Evolutionary conservation across 495 filamentous ascomycete species (phyloP).

Genomic region (Chaetomium cochliodes): DNA sequence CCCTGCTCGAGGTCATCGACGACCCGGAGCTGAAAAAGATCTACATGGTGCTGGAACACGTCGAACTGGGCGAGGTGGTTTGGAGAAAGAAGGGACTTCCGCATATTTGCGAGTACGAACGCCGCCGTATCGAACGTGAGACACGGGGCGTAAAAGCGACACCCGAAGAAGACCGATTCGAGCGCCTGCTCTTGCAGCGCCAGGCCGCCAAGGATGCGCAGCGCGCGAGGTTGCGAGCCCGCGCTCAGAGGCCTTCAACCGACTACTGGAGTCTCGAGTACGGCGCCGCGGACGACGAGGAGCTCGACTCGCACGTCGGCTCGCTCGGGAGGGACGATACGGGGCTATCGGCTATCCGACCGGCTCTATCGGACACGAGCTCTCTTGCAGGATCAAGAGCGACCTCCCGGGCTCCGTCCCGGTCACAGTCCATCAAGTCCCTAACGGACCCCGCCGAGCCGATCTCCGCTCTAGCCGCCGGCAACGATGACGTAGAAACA

Average conservation of each 20-base stretch:
- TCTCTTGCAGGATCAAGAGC: constrained; percentile 41
- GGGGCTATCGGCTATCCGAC: constrained; percentile 12
- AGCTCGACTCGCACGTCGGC: constrained; percentile 40
- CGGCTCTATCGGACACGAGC: constrained; percentile 25
- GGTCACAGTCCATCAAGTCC: constrained; percentile 45
- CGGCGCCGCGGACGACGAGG: constrained; percentile 64
- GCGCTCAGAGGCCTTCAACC: constrained; percentile 43
- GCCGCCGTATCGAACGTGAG: constrained; percentile 71
- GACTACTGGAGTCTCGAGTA: constrained; percentile 81
- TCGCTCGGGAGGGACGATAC: constrained; percentile 38
- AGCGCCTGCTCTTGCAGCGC: constrained; percentile 55
- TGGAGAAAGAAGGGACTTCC: constrained; percentile 85
- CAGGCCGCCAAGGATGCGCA: constrained; percentile 57
- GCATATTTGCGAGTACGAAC: constrained; percentile 79
- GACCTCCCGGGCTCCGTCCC: constrained; percentile 47
- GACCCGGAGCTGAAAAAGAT: constrained; percentile 95
- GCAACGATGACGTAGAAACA: constrained; percentile 48
- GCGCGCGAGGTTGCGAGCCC: constrained; percentile 45
- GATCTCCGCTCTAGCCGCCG: constrained; percentile 37
- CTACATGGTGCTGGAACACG: constrained; percentile 93
- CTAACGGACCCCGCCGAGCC: constrained; percentile 47
- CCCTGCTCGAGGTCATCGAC: constrained; percentile 93
- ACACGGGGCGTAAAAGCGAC: constrained; percentile 58
- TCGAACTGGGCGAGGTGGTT: constrained; percentile 87
- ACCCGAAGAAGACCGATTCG: constrained; percentile 63